Percentiles rank a stretch among this genome's conserved stretches.
These are phyloP conservation scores for Staphylotrichum longicolle DNA, from an alignment of 495 filamentous ascomycete genomes.

Conservation along the genomic window DNA sequence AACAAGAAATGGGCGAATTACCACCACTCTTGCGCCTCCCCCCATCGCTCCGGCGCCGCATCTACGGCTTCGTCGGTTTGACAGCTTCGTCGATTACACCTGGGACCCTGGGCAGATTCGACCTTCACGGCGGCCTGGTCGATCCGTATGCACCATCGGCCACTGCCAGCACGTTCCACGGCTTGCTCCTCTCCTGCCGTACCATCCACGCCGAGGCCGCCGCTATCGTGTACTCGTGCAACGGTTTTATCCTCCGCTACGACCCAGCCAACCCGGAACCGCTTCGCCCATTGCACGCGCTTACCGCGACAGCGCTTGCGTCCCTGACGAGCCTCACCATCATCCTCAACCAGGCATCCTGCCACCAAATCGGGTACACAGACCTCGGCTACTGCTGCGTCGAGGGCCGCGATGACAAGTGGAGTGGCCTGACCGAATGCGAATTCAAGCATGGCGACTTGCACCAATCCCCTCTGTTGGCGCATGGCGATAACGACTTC, in stretches of 20 bases:
- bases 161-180: not conserved
- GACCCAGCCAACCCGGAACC: not conserved
- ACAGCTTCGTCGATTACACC: not conserved
- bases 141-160: no score
- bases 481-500: not conserved
- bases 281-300: conserved; percentile 3
- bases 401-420: not conserved
- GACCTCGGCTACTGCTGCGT: not conserved
- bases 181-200: conserved; percentile 17
- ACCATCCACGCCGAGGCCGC: conserved; percentile 13
- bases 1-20: no score
- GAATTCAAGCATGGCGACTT: no score
- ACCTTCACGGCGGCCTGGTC: conserved; percentile 8
- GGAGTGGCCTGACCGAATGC: no score
- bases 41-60: not conserved
- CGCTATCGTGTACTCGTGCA: conserved; percentile 13
- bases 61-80: not conserved
- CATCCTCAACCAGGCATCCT: conserved; percentile 12
- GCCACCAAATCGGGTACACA: not conserved
- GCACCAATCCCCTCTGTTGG: no score
- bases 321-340: conserved; percentile 13
- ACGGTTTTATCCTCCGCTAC: conserved; percentile 14
- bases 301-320: not conserved
- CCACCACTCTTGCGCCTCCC: conserved; percentile 4
- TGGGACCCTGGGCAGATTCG: not conserved